Conservation (phyloP, 1,139 yeast species). For the Ashbya aceris region DNA sequence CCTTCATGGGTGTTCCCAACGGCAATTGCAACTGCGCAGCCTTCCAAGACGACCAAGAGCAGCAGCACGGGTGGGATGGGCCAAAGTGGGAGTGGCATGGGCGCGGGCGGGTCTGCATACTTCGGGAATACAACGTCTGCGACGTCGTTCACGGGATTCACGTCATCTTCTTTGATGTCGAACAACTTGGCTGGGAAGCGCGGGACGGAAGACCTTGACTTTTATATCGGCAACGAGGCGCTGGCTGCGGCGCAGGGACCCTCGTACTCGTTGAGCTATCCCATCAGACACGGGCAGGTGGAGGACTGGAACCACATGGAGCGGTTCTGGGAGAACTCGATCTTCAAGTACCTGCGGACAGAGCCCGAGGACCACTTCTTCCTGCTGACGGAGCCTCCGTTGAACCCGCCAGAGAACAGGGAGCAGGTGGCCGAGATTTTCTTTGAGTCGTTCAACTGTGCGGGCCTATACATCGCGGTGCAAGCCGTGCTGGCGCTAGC, state of each 20-base stretch:
- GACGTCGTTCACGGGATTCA: conserved; percentile 25
- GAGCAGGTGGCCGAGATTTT: conserved; percentile 97
- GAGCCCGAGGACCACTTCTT: conserved; percentile 99
- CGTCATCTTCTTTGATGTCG: conserved; percentile 29
- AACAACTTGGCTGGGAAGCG: conserved; percentile 60
- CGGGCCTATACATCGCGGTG: conserved; percentile 95
- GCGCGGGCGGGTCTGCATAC: conserved; percentile 25
- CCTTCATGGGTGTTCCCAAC: conserved; percentile 98
- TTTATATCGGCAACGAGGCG: conserved; percentile 94
- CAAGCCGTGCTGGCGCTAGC: conserved; percentile 98
- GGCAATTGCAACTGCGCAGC: conserved; percentile 70
- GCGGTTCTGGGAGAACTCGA: conserved; percentile 95
- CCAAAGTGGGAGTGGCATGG: conserved; percentile 22
- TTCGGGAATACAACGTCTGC: conserved; percentile 31
- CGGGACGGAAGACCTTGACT: conserved; percentile 92
- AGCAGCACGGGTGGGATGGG: conserved; percentile 15
- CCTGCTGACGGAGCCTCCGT: conserved; percentile 92
- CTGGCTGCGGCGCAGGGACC: conserved; percentile 82
- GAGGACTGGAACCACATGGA: conserved; percentile 99
- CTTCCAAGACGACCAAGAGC: conserved; percentile 29
- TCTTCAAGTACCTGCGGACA: conserved; percentile 89
- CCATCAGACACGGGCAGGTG: conserved; percentile 94
- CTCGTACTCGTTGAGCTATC: conserved; percentile 80
- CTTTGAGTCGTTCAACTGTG: conserved; percentile 98
- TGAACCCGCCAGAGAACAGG: conserved; percentile 97